A percentile compares a stretch with the other conserved stretches of the same genome.
Conservation (phyloP, 2,329 filamentous ascomycete species). For the Penicillium sp. region DNA sequence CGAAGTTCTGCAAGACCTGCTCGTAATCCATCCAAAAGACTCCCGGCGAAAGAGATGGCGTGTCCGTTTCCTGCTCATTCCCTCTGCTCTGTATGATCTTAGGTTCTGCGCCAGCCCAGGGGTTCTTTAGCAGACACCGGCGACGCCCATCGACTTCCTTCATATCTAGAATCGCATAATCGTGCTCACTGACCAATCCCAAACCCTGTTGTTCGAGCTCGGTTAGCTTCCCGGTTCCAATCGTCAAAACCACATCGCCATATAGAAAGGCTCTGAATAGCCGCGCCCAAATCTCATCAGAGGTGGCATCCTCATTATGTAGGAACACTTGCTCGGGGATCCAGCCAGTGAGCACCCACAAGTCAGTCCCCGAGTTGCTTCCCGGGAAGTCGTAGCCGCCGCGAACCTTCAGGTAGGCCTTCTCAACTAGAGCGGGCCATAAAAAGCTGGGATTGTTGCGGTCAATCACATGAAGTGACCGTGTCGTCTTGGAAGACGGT, state of each 20-base stretch:
- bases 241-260: conserved; percentile 78
- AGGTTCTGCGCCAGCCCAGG: conserved; percentile 71
- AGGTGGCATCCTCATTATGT: conserved; percentile 75
- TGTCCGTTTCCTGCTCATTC: conserved; percentile 1
- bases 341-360: conserved; percentile 92
- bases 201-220: conserved; percentile 69
- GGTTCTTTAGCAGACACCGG: conserved; percentile 83
- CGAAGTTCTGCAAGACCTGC: conserved; percentile 83
- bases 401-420: conserved; percentile 90
- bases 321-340: conserved; percentile 93
- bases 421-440: conserved; percentile 91
- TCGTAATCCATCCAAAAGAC: conserved; percentile 92
- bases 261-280: conserved; percentile 68
- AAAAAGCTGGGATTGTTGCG: conserved; percentile 72
- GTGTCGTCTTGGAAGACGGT: conserved; percentile 65
- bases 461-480: conserved; percentile 82
- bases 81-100: conserved; percentile 22
- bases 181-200: conserved; percentile 82
- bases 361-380: conserved; percentile 91
- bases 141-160: conserved; percentile 58
- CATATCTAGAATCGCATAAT: conserved; percentile 85
- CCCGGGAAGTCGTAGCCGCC: conserved; percentile 97
- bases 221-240: conserved; percentile 81
- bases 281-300: conserved; percentile 70
- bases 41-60: conserved; percentile 51